Base-by-base conservation (phyloP, 192 early-diverging fungal genomes). In the Backusella westeae region DNA sequence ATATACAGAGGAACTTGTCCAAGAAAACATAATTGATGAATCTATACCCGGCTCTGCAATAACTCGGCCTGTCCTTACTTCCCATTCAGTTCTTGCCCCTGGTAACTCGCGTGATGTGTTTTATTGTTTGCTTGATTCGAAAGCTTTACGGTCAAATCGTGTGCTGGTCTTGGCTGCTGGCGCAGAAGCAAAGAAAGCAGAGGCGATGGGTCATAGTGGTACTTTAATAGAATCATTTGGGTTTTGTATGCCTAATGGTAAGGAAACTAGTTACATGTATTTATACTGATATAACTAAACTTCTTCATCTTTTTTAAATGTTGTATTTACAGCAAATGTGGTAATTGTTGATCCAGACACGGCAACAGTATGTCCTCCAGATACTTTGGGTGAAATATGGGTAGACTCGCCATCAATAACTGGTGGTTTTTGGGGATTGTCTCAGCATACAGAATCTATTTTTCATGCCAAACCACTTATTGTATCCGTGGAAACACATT, bases 321-420 rank as follows among this genome's bases (percentile, higher is more conserved):
- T 14, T 34, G 34, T 42, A 9, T 14, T 41, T 66, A 26, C 80
- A 86, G 87, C 89, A 5, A 91, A 91, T 0, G 80, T 96, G 12
- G 93, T 90, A 2, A 88, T 96, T 49, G 94, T 96, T 0, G 92
- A 96, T 71, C 93, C 94, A 2, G 91, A 94, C 52, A 93, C 93
- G 72, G 89, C 88, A 15, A 89, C 90, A 21, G 81, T 96, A 35
- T 94, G 91, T 52, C 87, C 90, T 8, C 83, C 91, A 1, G 89
- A 94, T 80, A 85, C 89, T 1, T 88, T 95, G 70, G 95, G 95
- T 53, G 95, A 96, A 84, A 86, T 96, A n/a, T 95, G 94, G 93
- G 85, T 95, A 8, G 87, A 91, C 77, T 90, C 92, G 3, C 91
- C 91, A 15, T 89, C 87, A 34, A 82, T 96, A 49, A 88, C 90